Evolutionary conservation across 768 basidiomycete genomes (phyloP).

Genomic region (Myochromella boudieri): DNA sequence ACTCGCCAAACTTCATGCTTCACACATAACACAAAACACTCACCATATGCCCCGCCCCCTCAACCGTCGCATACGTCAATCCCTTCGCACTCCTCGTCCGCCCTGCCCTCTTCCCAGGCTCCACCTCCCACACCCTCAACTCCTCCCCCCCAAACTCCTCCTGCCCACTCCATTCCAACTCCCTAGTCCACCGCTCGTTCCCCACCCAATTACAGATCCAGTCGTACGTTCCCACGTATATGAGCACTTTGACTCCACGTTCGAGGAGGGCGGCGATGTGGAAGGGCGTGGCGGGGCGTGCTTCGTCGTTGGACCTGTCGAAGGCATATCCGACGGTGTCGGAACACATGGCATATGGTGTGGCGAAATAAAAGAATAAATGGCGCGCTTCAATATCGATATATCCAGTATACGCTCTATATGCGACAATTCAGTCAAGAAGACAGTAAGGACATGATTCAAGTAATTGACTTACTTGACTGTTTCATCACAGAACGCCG

Average conservation of each 20-base stretch:
- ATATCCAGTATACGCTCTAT: slow-evolving; percentile 44
- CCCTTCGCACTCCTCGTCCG: slow-evolving; percentile 39
- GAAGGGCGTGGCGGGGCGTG: slow-evolving; percentile 43
- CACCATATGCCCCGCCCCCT: slow-evolving; percentile 76
- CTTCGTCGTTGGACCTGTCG: slow-evolving; percentile 36
- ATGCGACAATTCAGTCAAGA: not conserved
- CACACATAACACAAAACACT: slow-evolving; percentile 16
- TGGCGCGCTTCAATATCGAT: slow-evolving; percentile 48
- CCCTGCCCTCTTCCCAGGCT: slow-evolving; percentile 39
- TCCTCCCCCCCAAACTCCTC: slow-evolving; percentile 37
- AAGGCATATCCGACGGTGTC: slow-evolving; percentile 50
- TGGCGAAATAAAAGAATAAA: slow-evolving; percentile 49
- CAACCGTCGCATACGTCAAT: slow-evolving; percentile 64
- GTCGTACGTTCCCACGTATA: slow-evolving; percentile 71
- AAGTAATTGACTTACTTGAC: slow-evolving; percentile 29
- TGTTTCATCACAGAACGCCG: slow-evolving; percentile 38
- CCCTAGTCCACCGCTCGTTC: slow-evolving; percentile 70
- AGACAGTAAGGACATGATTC: not conserved
- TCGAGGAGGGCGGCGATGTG: slow-evolving; percentile 71
- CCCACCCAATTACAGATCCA: slow-evolving; percentile 80
- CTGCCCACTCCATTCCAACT: slow-evolving; percentile 71
- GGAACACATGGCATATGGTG: slow-evolving; percentile 35
- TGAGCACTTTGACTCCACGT: slow-evolving; percentile 64
- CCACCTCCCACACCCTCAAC: slow-evolving; percentile 59
- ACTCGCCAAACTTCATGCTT: not conserved